Evolutionary conservation across 1,284 basidiomycete species (phyloP).

Genomic region (Fomitopsis schrenkii): DNA sequence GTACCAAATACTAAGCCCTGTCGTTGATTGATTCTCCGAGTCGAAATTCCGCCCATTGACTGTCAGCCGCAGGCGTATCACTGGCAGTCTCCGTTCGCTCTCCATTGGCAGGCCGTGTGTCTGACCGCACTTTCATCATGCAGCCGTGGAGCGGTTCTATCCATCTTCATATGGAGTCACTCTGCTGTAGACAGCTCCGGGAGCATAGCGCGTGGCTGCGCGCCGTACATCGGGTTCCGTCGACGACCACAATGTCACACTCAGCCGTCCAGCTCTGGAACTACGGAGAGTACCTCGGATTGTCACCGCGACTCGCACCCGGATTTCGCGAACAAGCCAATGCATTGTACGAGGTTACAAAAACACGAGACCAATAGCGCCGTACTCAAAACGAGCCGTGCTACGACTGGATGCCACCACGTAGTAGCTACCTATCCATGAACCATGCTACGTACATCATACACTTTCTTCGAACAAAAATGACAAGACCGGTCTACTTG

Average conservation of each 20-base stretch:
- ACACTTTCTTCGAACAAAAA: too few relatives aligned
- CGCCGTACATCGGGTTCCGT: neutral
- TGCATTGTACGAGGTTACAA: neutral
- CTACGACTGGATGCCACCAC: neutral
- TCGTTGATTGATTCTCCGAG: too few relatives aligned
- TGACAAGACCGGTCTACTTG: too few relatives aligned
- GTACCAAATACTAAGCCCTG: too few relatives aligned
- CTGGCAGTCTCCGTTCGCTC: too few relatives aligned
- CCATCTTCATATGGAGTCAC: slow-evolving; percentile 6
- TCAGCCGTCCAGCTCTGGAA: slow-evolving; percentile 5
- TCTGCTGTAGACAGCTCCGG: slow-evolving; percentile 6
- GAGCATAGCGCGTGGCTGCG: slow-evolving; percentile 4
- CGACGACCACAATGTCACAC: neutral
- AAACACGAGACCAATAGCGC: neutral
- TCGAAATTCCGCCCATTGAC: too few relatives aligned
- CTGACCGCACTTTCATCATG: too few relatives aligned
- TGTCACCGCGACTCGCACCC: too few relatives aligned
- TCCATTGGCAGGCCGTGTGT: too few relatives aligned
- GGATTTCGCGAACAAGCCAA: neutral
- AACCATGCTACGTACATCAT: too few relatives aligned
- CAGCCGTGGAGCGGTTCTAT: slow-evolving; percentile 8
- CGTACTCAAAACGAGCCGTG: neutral
- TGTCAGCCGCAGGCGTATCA: too few relatives aligned
- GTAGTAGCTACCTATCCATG: too few relatives aligned
- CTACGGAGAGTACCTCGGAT: neutral